Percentiles rank a stretch among this genome's conserved stretches.
Conservation (phyloP, 2,329 filamentous ascomycete species). For the Colletotrichum tabaci region DNA sequence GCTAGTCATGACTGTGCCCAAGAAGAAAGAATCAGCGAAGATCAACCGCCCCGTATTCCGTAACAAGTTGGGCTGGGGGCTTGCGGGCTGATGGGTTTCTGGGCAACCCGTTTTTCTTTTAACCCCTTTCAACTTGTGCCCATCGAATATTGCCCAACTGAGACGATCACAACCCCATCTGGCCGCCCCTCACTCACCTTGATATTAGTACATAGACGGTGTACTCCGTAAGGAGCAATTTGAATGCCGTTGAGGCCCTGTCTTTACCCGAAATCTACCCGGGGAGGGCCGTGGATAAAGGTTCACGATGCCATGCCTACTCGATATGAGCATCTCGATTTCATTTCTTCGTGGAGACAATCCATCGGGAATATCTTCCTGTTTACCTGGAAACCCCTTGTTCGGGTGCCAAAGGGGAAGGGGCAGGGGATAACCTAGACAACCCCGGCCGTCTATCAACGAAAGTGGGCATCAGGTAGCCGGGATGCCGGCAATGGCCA, state of each 20-base stretch:
- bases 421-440: not conserved
- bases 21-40: not conserved
- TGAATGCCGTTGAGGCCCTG: too few relatives aligned
- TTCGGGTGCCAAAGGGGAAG: not conserved
- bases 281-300: not conserved
- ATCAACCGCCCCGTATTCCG: not conserved
- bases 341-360: not conserved
- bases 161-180: not conserved
- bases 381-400: not conserved
- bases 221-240: not conserved
- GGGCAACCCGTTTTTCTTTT: not conserved
- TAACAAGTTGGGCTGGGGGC: not conserved
- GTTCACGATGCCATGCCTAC: not conserved
- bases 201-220: not conserved
- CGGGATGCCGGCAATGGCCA: not conserved
- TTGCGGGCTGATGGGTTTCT: not conserved
- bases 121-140: not conserved
- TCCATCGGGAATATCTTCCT: not conserved
- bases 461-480: not conserved
- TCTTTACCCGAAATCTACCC: not conserved
- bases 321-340: not conserved
- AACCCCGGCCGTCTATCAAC: not conserved
- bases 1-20: constrained; percentile 18
- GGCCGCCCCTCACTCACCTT: not conserved
- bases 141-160: not conserved